A percentile compares a stretch with the other conserved stretches of the same genome.
Evolutionary conservation across 176 grass and related monocot species (phyloP).

Genomic region (Eragrostis nindensis): DNA sequence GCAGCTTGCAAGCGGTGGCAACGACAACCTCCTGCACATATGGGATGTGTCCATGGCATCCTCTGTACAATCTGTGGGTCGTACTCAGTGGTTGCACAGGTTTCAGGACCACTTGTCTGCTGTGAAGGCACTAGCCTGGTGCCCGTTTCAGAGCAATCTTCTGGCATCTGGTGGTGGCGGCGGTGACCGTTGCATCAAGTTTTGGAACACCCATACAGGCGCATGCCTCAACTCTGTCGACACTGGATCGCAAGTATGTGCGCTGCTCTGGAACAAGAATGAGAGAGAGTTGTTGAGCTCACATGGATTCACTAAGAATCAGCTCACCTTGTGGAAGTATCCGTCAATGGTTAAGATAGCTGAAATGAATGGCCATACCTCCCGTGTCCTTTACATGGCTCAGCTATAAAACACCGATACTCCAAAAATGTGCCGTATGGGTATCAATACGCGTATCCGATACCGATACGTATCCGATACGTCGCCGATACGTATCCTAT

Average conservation of each 20-base stretch:
- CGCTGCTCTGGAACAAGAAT: conserved; percentile 63
- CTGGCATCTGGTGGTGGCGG: conserved; percentile 59
- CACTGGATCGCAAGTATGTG: conserved; percentile 56
- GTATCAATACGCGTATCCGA: too few relatives aligned
- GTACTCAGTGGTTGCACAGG: conserved; percentile 57
- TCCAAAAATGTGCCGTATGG: too few relatives aligned
- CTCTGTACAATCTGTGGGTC: conserved; percentile 38
- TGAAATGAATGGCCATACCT: conserved; percentile 61
- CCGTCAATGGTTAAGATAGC: conserved; percentile 58
- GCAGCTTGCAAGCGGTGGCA: conserved; percentile 63
- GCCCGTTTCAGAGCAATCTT: conserved; percentile 69
- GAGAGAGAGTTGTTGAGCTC: conserved; percentile 62
- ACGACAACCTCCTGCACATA: conserved; percentile 69
- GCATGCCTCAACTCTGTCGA: conserved; percentile 60
- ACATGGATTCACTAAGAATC: conserved; percentile 55
- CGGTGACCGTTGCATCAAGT: conserved; percentile 60
- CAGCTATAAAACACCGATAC: too few relatives aligned
- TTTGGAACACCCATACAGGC: conserved; percentile 71
- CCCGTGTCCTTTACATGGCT: conserved; percentile 69
- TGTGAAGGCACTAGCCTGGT: conserved; percentile 66
- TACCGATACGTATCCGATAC: too few relatives aligned
- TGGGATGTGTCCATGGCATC: conserved; percentile 68
- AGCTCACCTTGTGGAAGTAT: conserved; percentile 67
- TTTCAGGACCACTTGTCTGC: conserved; percentile 51
- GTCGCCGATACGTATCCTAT: too few relatives aligned